phyloP scores from a whole-genome alignment of 352 stramenopile genomes.

The Pythium volutum region DNA sequence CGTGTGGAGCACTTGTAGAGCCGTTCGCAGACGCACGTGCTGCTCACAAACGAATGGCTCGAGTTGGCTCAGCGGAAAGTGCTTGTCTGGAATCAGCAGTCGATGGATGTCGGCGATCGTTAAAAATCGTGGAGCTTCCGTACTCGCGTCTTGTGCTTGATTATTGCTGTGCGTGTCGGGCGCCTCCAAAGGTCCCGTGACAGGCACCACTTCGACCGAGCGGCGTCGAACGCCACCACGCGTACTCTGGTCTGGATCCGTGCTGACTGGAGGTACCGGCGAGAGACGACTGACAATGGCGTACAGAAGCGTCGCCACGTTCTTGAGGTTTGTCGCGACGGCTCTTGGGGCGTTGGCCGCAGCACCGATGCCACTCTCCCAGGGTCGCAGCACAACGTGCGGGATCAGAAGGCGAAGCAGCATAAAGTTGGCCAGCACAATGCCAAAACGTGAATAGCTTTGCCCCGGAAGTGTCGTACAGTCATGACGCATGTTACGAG shows the following conservation, averaged over 20 bases:
- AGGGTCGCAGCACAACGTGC: conserved; percentile 51
- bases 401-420: conserved; percentile 58
- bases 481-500: conserved; percentile 31
- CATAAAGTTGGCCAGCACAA: conserved; percentile 66
- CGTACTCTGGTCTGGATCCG: background rate
- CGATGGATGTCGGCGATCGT: conserved; percentile 11
- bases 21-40: background rate
- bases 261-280: conserved; percentile 31
- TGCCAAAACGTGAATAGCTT: conserved; percentile 36
- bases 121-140: background rate
- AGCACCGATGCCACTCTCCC: conserved; percentile 37
- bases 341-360: background rate
- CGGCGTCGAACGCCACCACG: background rate
- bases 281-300: conserved; percentile 39
- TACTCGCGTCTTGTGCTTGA: background rate
- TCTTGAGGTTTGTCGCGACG: conserved; percentile 36
- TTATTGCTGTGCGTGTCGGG: background rate
- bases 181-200: background rate
- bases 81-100: conserved; percentile 13
- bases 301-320: conserved; percentile 54
- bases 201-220: conserved; percentile 7
- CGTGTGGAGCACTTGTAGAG: background rate
- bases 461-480: background rate
- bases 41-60: conserved; percentile 16
- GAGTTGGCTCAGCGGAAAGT: conserved; percentile 3